Base-by-base conservation (phyloP, 805 yeast species). In the Suhomyces canberraensis region DNA sequence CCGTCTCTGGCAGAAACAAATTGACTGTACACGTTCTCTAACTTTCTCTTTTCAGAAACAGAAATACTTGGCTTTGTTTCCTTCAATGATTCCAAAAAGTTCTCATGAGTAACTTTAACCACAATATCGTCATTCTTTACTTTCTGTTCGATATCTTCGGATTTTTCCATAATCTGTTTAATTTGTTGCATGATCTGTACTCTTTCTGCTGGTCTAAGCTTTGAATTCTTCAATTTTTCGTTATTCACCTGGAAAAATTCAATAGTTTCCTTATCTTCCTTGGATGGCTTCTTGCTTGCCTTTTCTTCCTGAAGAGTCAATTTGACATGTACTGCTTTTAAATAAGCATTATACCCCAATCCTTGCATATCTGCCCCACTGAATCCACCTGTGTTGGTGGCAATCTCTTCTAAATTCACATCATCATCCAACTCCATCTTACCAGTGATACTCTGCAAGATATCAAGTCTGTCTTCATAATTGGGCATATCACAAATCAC, bases 291-390 rank as follows among this genome's bases (percentile, higher is more conserved):
- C 11, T 39, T 35, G 21, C 31, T 25, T 14, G 51, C 47, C 3
- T 31, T 40, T 24, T 47, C 52, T 37, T 75, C 71, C 30, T 73
- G 70, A 4, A 62, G 53, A 9, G 75, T 77, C 46, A 89, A 73
- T 45, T 75, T 79, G 24, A 77, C 73, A 53, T 85, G 93, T 4
- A 84, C 89, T 11, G 95, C 95, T 47, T 81, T 82, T 54, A 91
- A 69, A 57, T 90, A 88, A 0, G 97, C 96, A 60, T 88, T 93
- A 59, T 89, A 91, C 27, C 89, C 81, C 33, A 91, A 60, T 0
- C 96, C 96, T 60, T 90, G 98, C 55, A 91, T 65, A 61, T 91
- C 98, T 0, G 98, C 98, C 11, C 96, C 96, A 11, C 96, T 84
- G 49, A 75, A 90, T 0, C 96, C 96, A 0, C 72, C 78, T 0